Base-by-base conservation (phyloP, 2,329 filamentous ascomycete genomes). In the Orbilia ellipsospora region DNA sequence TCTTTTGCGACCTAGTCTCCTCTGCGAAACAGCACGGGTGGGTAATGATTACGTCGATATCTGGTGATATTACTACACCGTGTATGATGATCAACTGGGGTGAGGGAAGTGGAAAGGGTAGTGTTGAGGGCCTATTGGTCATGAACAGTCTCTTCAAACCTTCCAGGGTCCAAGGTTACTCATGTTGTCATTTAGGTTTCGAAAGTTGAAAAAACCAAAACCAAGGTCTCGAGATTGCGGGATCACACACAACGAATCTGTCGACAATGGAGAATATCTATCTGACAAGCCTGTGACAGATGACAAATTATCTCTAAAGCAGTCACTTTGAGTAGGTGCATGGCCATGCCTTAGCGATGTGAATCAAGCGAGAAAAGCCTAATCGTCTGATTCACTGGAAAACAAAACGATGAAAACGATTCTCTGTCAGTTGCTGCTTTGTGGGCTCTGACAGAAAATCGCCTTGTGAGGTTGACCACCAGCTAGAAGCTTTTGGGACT, bases 381-480 rank as follows among this genome's bases (percentile, higher is more conserved):
- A 68, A 59, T 64, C 64, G 64, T 75, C 72, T 75, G 72, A 75
- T 69, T 75, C 59, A 75, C 57, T 51, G 16, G 26, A 52, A 31
- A 36, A 23, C 26, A 18, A 23, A 13, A 64, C 45, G 56, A 57
- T 62, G 51, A 60, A 68, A 67, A 18, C 7, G 66, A 51, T 50
- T 61, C 40, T 31, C 13, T 56, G 28, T 62, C 42, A 50, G 57
- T 15, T 31, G 36, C 16, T 10, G 48, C 23, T 50, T 50, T 56
- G 12, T 42, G 57, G 40, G 20, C 59, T 63, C 63, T 64, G 59
- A 64, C 60, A 72, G 52, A 20, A 64, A 65, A 65, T 75, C 48
- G 72, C 72, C 72, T 75, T 69, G 72, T 75, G 64, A 75, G 72
- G 72, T 75, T 75, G 72, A 75, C 72, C 56, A 40, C 45, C 26